These are phyloP conservation scores for Theobroma grandiflorum DNA, from an alignment of 441 rosid species.

Conservation along the genomic window DNA sequence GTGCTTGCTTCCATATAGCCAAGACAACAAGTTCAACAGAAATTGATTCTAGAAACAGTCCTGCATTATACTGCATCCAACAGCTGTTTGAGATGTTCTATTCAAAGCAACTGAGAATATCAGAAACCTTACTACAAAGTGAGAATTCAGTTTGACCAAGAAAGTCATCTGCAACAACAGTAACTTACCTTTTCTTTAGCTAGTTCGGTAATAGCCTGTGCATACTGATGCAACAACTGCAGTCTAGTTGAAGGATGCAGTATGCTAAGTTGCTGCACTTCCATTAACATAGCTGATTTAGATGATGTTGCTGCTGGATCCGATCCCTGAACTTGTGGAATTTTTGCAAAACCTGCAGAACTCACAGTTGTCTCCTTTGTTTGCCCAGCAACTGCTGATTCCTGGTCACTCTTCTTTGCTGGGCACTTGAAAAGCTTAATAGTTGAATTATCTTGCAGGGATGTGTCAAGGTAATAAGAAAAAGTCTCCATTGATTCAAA, in stretches of 20 bases:
- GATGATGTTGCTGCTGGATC: conserved; percentile 45
- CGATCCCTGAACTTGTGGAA: conserved; percentile 38
- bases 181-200: conserved; percentile 61
- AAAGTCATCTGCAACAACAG: conserved; percentile 21
- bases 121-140: conserved; percentile 7
- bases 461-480: conserved; percentile 64
- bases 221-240: conserved; percentile 60
- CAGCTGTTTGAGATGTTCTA: conserved; percentile 13
- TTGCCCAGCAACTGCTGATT: conserved; percentile 40
- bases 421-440: conserved; percentile 40
- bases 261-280: conserved; percentile 55
- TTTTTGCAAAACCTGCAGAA: conserved; percentile 33
- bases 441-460: conserved; percentile 56
- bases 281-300: conserved; percentile 46
- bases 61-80: conserved; percentile 66
- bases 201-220: conserved; percentile 57
- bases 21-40: conserved; percentile 73
- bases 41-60: conserved; percentile 65
- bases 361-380: conserved; percentile 37
- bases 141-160: neutral
- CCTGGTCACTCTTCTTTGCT: conserved; percentile 47
- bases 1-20: conserved; percentile 77
- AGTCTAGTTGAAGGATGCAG: conserved; percentile 69
- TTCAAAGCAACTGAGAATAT: conserved; percentile 11
- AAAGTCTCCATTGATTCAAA: conserved; percentile 57